Evolutionary conservation across 2,329 filamentous ascomycete genomes (phyloP).

Genomic region (Aspergillus aculeatinus): DNA sequence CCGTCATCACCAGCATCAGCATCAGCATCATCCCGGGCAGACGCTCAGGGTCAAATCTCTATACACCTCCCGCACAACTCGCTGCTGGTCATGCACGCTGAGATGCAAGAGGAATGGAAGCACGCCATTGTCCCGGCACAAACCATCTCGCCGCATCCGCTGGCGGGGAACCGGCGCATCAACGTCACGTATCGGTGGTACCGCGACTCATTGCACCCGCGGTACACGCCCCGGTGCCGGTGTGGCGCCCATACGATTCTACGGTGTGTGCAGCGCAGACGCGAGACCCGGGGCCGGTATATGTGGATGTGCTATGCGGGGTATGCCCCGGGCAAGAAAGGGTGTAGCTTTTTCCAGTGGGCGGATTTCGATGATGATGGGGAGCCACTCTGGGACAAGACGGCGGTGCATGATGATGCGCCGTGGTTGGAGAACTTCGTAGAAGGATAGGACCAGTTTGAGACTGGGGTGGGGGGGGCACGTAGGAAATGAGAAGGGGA

Average conservation of each 20-base stretch:
- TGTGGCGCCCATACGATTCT: conserved; percentile 70
- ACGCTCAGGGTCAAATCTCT: conserved; percentile 79
- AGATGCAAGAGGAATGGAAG: conserved; percentile 98
- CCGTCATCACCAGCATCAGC: not conserved
- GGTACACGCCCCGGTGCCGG: conserved; percentile 71
- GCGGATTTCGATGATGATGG: conserved; percentile 85
- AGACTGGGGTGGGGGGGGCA: not conserved
- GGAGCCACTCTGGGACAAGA: conserved; percentile 63
- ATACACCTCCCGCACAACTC: conserved; percentile 95
- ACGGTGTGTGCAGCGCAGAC: conserved; percentile 76
- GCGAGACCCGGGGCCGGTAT: conserved; percentile 73
- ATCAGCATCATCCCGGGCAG: conserved; percentile 40
- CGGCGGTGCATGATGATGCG: conserved; percentile 13
- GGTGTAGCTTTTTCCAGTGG: conserved; percentile 81
- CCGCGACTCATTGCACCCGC: conserved; percentile 72
- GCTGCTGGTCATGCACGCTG: conserved; percentile 90
- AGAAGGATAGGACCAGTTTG: conserved; percentile 3
- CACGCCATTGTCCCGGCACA: conserved; percentile 75
- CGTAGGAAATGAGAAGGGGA: not conserved
- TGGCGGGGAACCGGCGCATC: conserved; percentile 77
- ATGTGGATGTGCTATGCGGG: conserved; percentile 92
- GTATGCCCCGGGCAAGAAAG: conserved; percentile 44
- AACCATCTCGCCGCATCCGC: conserved; percentile 78
- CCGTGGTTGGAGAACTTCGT: conserved; percentile 29
- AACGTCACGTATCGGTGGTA: conserved; percentile 95